A percentile compares a stretch with the other conserved stretches of the same genome.
Evolutionary conservation across 306 rosid genomes (phyloP).

Genomic region (Rosa chinensis): DNA sequence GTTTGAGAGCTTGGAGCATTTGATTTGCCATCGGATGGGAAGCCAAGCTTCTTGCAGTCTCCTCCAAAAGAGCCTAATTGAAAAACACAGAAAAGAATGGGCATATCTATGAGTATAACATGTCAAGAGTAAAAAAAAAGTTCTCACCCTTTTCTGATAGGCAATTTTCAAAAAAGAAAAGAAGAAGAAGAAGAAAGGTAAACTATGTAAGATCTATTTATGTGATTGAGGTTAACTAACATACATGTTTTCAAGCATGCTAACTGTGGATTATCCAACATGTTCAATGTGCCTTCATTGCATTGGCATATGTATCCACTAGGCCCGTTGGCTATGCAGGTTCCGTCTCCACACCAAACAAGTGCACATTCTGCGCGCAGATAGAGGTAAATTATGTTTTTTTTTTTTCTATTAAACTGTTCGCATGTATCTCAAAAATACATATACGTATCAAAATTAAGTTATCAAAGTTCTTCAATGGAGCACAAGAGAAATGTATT

Average conservation of each 20-base stretch:
- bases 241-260: slow-evolving; percentile 48
- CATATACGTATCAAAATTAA: neutral
- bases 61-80: slow-evolving; percentile 47
- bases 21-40: neutral
- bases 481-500: neutral
- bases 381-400: neutral
- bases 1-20: slow-evolving; percentile 11
- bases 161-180: too few species aligned
- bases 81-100: neutral
- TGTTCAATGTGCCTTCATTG: slow-evolving; percentile 30
- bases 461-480: neutral
- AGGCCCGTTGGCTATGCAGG: slow-evolving; percentile 30
- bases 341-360: slow-evolving; percentile 44
- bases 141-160: too few species aligned
- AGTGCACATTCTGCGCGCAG: slow-evolving; percentile 31
- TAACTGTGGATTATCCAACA: slow-evolving; percentile 8
- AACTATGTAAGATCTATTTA: neutral
- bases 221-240: neutral
- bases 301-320: slow-evolving; percentile 36
- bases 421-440: neutral
- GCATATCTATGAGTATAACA: neutral
- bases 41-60: slow-evolving; percentile 35
- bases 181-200: too few species aligned
- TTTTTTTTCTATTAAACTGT: neutral
- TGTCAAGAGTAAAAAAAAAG: neutral